Conservation (phyloP, 495 filamentous ascomycete genomes). For the Penicillium turbatum region DNA sequence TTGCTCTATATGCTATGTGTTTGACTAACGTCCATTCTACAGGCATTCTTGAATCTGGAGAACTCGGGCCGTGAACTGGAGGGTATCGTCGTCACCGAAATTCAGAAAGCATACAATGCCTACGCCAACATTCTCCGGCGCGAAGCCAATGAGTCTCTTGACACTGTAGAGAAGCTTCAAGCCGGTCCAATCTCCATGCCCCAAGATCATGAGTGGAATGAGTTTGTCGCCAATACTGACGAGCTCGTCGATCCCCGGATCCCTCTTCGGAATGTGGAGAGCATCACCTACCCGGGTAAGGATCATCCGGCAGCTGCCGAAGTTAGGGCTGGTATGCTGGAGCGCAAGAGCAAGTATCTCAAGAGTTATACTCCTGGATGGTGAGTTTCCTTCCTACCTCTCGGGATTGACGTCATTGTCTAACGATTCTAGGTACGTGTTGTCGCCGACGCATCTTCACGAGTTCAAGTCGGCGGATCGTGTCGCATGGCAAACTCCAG, state of each 20-base stretch:
- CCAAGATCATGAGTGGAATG: slow-evolving; percentile 84
- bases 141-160: slow-evolving; percentile 77
- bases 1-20: neutral
- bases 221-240: slow-evolving; percentile 76
- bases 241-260: slow-evolving; percentile 84
- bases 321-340: slow-evolving; percentile 82
- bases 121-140: slow-evolving; percentile 84
- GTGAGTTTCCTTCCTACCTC: slow-evolving; percentile 47
- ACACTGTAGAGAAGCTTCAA: slow-evolving; percentile 76
- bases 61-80: slow-evolving; percentile 91
- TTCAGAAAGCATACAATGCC: slow-evolving; percentile 93
- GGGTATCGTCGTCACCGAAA: slow-evolving; percentile 91
- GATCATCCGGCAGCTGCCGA: slow-evolving; percentile 84
- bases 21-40: slow-evolving; percentile 21
- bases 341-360: slow-evolving; percentile 97
- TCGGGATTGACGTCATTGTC: slow-evolving; percentile 10
- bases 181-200: slow-evolving; percentile 81
- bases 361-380: slow-evolving; percentile 98
- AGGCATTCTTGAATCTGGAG: slow-evolving; percentile 95
- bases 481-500: slow-evolving; percentile 64
- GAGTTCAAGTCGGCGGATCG: slow-evolving; percentile 92
- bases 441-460: slow-evolving; percentile 94
- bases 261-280: slow-evolving; percentile 70
- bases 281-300: slow-evolving; percentile 90
- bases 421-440: slow-evolving; percentile 70